Conservation (phyloP, 768 basidiomycete species). For the Lactarius sanguifluus region DNA sequence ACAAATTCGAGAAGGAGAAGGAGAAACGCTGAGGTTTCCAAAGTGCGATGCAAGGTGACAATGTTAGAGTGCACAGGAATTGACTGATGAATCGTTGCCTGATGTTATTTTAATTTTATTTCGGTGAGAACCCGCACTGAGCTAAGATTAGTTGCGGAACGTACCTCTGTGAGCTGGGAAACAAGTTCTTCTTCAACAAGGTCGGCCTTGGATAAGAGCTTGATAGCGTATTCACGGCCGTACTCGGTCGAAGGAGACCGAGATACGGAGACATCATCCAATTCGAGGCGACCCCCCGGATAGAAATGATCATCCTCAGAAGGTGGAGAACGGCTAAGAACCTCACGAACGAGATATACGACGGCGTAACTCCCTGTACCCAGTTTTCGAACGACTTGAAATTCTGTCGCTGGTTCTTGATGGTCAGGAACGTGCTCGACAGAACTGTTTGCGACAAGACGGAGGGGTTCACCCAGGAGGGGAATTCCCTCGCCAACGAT, state of each 20-base stretch:
- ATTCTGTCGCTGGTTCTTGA: constrained; percentile 57
- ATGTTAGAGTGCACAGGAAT: constrained; percentile 89
- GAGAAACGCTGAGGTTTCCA: constrained; percentile 89
- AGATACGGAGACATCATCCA: constrained; percentile 34
- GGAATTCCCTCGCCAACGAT: constrained; percentile 27
- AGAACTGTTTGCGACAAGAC: constrained; percentile 52
- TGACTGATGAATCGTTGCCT: constrained; percentile 95
- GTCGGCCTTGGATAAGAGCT: constrained; percentile 93
- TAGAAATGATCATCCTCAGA: constrained; percentile 49
- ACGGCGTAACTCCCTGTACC: constrained; percentile 92
- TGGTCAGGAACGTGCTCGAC: constrained; percentile 39
- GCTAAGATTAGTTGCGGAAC: constrained; percentile 28
- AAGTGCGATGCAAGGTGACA: constrained; percentile 89
- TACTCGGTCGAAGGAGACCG: constrained; percentile 46
- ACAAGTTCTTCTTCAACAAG: constrained; percentile 83
- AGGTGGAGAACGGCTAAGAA: constrained; percentile 43
- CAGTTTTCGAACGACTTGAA: constrained; percentile 82
- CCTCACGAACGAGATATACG: constrained; percentile 87
- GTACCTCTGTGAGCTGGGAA: constrained; percentile 88
- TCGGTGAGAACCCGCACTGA: constrained; percentile 6
- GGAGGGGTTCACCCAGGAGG: constrained; percentile 57
- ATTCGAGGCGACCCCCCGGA: constrained; percentile 43
- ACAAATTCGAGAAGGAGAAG: constrained; percentile 94
- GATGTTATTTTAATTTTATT: constrained; percentile 12
- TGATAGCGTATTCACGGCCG: constrained; percentile 89